Evolutionary conservation across 2,329 filamentous ascomycete genomes (phyloP), one percentile per base, ranked within the genome.

Genomic region (Aspergillus nomiae): DNA sequence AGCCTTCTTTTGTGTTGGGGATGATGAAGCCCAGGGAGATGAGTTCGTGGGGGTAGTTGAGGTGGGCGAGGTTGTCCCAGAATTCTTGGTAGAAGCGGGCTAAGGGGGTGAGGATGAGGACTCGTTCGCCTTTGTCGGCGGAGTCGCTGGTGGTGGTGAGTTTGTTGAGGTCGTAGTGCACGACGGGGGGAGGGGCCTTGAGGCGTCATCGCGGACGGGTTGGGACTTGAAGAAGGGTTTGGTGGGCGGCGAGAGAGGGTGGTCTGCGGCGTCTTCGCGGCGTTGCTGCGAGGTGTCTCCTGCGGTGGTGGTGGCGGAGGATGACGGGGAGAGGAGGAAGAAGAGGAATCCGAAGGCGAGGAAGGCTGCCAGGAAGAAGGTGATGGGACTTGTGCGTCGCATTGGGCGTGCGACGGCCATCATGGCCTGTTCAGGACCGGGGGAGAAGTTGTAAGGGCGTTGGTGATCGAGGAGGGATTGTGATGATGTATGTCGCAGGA

Each of bases 1-100:
- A 96, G 63, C 95, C 95, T 70, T 97, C 94, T 74, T 90, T 91
- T 55, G 89, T 96, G 81, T 96, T 96, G 58, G 95, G 95, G 32
- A 97, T 89, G 74, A 99, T 98, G 81, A 98, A 99, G 45, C 92
- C 95, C 32, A 99, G 84, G 0, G 92, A 96, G 74, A 99, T 96
- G 67, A 98, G 87, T 63, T 97, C 91, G 80, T 97, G 95, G 3
- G 95, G 95, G 77, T 98, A 99, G 72, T 81, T 86, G 61, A 99
- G 85, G 75, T 87, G 87, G 69, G 94, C 77, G 32, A 99, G 84
- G 73, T 98, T 99, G 77, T 96, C 90, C 94, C 95, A 99, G 83
- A 98, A 99, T 70, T 86, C 89, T 71, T 91, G 89, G 79, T 97
- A 98, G 84, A 98, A 99, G 66, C 92, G 88, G 36, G 92, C 91